Evolutionary conservation across 2,329 filamentous ascomycete genomes (phyloP).

Genomic region (Penicillium sp.): DNA sequence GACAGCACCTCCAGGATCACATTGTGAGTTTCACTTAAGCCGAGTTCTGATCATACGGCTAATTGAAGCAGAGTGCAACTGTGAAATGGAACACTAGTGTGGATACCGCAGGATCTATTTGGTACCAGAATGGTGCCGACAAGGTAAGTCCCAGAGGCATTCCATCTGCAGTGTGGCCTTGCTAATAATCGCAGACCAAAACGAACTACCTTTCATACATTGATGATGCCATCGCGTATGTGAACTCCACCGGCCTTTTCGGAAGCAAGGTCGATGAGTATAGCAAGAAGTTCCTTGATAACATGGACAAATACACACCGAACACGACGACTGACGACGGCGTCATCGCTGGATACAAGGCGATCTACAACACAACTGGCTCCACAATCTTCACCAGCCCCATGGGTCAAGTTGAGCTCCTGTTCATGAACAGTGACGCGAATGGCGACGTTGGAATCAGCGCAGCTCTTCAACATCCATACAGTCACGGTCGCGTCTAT

Average conservation of each 20-base stretch:
- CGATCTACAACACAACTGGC: constrained; percentile 30
- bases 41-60: background rate
- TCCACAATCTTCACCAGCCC: constrained; percentile 25
- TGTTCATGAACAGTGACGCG: constrained; percentile 32
- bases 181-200: constrained; percentile 22
- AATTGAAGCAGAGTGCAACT: constrained; percentile 29
- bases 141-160: constrained; percentile 19
- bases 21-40: constrained; percentile 21
- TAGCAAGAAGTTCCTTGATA: constrained; percentile 16
- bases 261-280: constrained; percentile 13
- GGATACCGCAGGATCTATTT: constrained; percentile 33
- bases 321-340: constrained; percentile 27
- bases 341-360: constrained; percentile 29
- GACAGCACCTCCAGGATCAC: constrained; percentile 56
- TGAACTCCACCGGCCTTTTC: constrained; percentile 26
- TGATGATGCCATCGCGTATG: constrained; percentile 29
- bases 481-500: constrained; percentile 31
- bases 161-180: background rate
- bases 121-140: constrained; percentile 26
- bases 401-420: constrained; percentile 28
- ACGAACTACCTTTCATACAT: constrained; percentile 30
- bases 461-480: constrained; percentile 32
- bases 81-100: constrained; percentile 30
- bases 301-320: constrained; percentile 19
- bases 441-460: constrained; percentile 30